phyloP scores from a whole-genome alignment of 2,329 filamentous ascomycete genomes.

The Colletotrichum tropicale region DNA sequence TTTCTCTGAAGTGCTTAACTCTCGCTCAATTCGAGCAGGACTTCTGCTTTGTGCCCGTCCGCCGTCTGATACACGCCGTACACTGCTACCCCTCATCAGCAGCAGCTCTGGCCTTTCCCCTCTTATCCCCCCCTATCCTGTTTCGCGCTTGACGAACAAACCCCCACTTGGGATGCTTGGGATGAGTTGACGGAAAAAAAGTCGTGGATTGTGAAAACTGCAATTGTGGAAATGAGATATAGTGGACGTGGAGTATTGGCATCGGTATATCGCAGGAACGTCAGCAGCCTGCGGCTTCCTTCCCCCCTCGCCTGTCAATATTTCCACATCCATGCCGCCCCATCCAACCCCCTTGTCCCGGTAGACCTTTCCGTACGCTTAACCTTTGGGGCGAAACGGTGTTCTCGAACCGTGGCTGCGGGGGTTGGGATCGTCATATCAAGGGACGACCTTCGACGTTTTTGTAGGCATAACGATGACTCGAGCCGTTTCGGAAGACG shows the following conservation, averaged over 20 bases:
- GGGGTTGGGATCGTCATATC: constrained; percentile 2
- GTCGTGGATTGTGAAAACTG: not conserved
- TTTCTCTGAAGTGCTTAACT: not conserved
- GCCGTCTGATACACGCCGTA: not conserved
- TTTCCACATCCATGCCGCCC: not conserved
- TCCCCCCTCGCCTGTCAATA: not conserved
- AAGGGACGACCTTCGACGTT: constrained; percentile 7
- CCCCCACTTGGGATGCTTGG: constrained; percentile 1
- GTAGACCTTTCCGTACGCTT: constrained; percentile 7
- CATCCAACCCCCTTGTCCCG: constrained; percentile 5
- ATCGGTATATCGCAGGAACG: not conserved
- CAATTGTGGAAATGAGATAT: not conserved
- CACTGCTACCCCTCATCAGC: not conserved
- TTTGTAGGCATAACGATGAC: constrained; percentile 7
- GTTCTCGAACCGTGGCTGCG: constrained; percentile 4
- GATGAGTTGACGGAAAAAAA: not conserved
- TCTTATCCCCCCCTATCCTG: not conserved
- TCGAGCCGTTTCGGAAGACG: constrained; percentile 17
- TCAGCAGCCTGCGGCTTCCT: not conserved
- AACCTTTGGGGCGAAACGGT: constrained; percentile 17
- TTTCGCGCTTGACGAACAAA: constrained; percentile 3
- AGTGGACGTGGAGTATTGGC: not conserved
- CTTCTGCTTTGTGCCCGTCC: not conserved
- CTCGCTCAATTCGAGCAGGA: not conserved
- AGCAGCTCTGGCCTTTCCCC: not conserved